phyloP scores from a whole-genome alignment of 2,329 filamentous ascomycete species.

The Sarocladium brachiariae region DNA sequence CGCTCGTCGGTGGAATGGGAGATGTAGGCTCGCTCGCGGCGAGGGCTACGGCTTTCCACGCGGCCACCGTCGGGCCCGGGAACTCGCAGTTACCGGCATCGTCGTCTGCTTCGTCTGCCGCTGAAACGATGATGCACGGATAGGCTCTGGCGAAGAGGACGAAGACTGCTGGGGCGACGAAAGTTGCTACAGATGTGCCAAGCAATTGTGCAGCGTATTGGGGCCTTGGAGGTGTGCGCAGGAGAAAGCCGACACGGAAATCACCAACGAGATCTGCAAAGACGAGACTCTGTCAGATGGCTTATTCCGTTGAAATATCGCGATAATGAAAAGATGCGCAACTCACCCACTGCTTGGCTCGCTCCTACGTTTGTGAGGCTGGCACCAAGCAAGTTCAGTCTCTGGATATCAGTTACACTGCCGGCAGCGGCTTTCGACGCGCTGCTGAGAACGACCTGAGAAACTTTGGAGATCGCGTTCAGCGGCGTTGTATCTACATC shows the following conservation, averaged over 20 bases:
- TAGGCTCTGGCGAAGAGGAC: conserved; percentile 11
- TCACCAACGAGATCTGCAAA: conserved; percentile 10
- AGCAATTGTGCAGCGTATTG: conserved; percentile 10
- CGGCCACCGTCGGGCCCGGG: conserved; percentile 9
- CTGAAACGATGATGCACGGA: conserved; percentile 9
- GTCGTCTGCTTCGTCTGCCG: background rate
- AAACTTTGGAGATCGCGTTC: conserved; percentile 11
- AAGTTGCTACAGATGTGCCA: conserved; percentile 10
- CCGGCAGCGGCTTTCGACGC: conserved; percentile 7
- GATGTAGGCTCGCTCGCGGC: conserved; percentile 10
- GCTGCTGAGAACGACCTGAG: conserved; percentile 9
- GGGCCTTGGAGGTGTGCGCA: conserved; percentile 8
- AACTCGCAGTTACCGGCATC: conserved; percentile 8
- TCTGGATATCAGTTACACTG: conserved; percentile 7
- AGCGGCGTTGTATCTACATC: conserved; percentile 12
- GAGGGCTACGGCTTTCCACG: conserved; percentile 10
- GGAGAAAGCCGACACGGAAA: conserved; percentile 11
- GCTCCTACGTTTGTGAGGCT: conserved; percentile 11
- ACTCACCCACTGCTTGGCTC: conserved; percentile 9
- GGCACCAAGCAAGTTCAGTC: conserved; percentile 11
- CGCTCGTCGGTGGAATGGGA: conserved; percentile 8
- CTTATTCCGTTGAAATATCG: too few species aligned
- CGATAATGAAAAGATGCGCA: too few species aligned
- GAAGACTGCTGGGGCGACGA: conserved; percentile 10
- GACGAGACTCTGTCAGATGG: too few species aligned